Evolutionary conservation across 495 filamentous ascomycete species (phyloP).

Genomic region (Penicillium lividum): DNA sequence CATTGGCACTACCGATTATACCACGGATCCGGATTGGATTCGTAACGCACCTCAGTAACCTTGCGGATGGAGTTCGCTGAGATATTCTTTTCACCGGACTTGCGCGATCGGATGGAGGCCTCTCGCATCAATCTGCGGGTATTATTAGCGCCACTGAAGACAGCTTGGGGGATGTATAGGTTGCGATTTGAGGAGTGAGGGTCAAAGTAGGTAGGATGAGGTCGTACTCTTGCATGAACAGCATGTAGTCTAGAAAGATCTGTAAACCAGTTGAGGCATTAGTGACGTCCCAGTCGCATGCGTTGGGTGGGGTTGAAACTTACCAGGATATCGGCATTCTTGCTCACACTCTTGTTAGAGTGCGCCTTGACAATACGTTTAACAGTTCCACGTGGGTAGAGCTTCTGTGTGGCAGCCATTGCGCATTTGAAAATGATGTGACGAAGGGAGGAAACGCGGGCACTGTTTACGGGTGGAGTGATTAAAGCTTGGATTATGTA

Average conservation of each 20-base stretch:
- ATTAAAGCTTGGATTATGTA: constrained; percentile 4
- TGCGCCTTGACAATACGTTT: constrained; percentile 91
- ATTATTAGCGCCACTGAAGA: not conserved
- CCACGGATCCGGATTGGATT: not conserved
- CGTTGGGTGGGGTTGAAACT: constrained; percentile 17
- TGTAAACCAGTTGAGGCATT: constrained; percentile 31
- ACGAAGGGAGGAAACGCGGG: not conserved
- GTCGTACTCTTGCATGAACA: constrained; percentile 84
- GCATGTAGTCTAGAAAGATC: constrained; percentile 87
- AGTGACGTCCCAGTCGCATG: constrained; percentile 1
- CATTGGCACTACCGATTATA: not conserved
- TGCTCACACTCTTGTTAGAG: constrained; percentile 73
- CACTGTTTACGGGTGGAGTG: constrained; percentile 18
- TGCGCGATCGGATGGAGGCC: constrained; percentile 73
- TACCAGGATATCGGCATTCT: constrained; percentile 87
- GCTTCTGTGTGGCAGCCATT: constrained; percentile 60
- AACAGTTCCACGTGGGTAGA: constrained; percentile 81
- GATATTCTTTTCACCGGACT: constrained; percentile 69
- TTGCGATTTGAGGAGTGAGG: not conserved
- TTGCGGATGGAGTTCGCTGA: constrained; percentile 74
- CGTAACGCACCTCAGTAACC: constrained; percentile 65
- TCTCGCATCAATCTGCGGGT: constrained; percentile 78
- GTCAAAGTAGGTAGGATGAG: not conserved
- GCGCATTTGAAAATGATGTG: not conserved
- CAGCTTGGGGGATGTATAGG: not conserved